Evolutionary conservation across 192 early-diverging fungal species (phyloP).

Genomic region (Linnemannia zychae): DNA sequence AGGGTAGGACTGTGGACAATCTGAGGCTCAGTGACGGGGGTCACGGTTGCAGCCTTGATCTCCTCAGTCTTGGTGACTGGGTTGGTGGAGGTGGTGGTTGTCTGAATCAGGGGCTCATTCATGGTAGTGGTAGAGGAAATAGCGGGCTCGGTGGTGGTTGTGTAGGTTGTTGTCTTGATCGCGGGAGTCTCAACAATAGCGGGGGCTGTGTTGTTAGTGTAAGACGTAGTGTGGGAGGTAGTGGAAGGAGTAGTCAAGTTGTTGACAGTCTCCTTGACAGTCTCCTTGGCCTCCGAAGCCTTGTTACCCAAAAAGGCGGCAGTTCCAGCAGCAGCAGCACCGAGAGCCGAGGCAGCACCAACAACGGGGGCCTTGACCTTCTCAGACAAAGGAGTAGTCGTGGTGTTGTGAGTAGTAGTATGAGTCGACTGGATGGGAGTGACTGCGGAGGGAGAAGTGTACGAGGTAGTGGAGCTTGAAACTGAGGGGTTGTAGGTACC

Average conservation of each 20-base stretch:
- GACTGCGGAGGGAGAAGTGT: background rate
- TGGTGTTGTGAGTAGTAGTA: slow-evolving; percentile 1
- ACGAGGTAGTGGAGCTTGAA: background rate
- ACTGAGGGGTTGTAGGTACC: background rate
- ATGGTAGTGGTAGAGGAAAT: background rate
- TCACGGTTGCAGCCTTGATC: background rate
- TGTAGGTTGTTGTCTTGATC: background rate
- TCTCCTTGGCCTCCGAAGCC: slow-evolving; percentile 3
- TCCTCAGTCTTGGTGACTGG: background rate
- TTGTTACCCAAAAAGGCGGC: slow-evolving; percentile 15
- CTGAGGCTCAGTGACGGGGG: background rate
- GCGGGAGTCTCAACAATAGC: background rate
- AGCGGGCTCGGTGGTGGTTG: background rate
- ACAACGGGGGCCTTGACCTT: slow-evolving; percentile 20
- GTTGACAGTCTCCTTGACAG: background rate
- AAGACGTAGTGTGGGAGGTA: background rate
- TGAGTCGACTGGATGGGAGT: background rate
- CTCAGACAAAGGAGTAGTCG: background rate
- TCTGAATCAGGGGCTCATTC: background rate
- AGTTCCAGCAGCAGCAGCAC: slow-evolving; percentile 13
- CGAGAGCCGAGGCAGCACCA: slow-evolving; percentile 10
- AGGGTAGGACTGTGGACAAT: background rate
- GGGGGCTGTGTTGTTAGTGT: background rate
- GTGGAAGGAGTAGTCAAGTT: background rate
- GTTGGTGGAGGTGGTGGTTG: background rate